phyloP scores from a whole-genome alignment of 2,329 filamentous ascomycete genomes.

The Lithohypha guttulata region DNA sequence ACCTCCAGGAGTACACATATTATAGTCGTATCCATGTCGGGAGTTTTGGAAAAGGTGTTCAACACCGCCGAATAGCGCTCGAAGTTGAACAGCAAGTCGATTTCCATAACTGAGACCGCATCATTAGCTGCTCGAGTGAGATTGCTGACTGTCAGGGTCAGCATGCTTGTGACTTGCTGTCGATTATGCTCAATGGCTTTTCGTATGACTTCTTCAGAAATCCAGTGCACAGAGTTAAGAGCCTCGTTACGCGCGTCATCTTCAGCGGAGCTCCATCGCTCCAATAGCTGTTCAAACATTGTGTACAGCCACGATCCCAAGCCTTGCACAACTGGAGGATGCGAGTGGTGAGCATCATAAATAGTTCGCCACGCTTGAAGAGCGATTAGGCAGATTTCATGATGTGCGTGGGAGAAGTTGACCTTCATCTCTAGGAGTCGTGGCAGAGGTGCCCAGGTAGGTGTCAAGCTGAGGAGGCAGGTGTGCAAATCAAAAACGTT shows the following conservation, averaged over 20 bases:
- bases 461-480: constrained; percentile 4
- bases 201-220: constrained; percentile 3
- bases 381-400: constrained; percentile 7
- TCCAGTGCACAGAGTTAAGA: not conserved
- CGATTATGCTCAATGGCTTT: constrained; percentile 6
- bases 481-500: constrained; percentile 8
- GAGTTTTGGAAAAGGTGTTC: not conserved
- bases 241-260: constrained; percentile 1
- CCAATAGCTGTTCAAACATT: constrained; percentile 2
- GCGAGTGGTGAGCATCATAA: constrained; percentile 1
- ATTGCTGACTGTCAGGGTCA: not conserved
- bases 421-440: constrained; percentile 9
- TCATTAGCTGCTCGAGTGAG: not conserved
- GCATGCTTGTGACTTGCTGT: not conserved
- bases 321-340: constrained; percentile 3
- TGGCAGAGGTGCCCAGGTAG: constrained; percentile 5
- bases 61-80: not conserved
- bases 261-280: constrained; percentile 4
- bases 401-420: constrained; percentile 6
- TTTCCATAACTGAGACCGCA: not conserved
- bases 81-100: not conserved
- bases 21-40: not conserved
- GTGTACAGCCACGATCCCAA: constrained; percentile 6
- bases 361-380: constrained; percentile 3
- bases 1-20: not conserved